These are phyloP conservation scores for Firmiana major DNA, from an alignment of 345 rosid genomes.

Conservation along the genomic window DNA sequence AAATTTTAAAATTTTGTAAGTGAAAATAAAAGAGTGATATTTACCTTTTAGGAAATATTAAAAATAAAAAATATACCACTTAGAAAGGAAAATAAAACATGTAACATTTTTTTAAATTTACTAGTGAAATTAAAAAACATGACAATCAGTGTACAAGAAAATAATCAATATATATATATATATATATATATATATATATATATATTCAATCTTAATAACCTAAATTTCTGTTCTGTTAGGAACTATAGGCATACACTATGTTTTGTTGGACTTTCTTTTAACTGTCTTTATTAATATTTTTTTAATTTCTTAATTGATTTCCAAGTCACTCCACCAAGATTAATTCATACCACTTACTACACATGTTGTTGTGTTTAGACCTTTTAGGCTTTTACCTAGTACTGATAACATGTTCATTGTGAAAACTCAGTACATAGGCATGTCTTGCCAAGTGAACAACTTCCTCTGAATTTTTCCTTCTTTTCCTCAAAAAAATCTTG, in stretches of 20 bases:
- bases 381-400: neutral
- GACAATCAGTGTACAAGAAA: too few relatives aligned
- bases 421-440: neutral
- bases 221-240: neutral
- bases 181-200: neutral
- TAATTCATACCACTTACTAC: neutral
- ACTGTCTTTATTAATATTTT: too few relatives aligned
- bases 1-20: too few relatives aligned
- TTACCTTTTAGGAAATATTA: too few relatives aligned
- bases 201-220: neutral
- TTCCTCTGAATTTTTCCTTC: neutral
- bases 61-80: too few relatives aligned
- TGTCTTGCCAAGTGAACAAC: conserved; percentile 2
- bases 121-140: too few relatives aligned
- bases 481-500: neutral
- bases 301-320: conserved; percentile 11
- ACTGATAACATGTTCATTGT: neutral
- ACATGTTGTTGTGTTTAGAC: neutral
- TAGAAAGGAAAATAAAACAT: too few relatives aligned
- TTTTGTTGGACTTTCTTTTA: conserved; percentile 20
- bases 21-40: too few relatives aligned
- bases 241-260: conserved; percentile 23
- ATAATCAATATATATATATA: neutral
- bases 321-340: neutral
- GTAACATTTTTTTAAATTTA: too few relatives aligned